Evolutionary conservation across 768 basidiomycete genomes (phyloP).

Genomic region (Ephemerocybe angulata): DNA sequence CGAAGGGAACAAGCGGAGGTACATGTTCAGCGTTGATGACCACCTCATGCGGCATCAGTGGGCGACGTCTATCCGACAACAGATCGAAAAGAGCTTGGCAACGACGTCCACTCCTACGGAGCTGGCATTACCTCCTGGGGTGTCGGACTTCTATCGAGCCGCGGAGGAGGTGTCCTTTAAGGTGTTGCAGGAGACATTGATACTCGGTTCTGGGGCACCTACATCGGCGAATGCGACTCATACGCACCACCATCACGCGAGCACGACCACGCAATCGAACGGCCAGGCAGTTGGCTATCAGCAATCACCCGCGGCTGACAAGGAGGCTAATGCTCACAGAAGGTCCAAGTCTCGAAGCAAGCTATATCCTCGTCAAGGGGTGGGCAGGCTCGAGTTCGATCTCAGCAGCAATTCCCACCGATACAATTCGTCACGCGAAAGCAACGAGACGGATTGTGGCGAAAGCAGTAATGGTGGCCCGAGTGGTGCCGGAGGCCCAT

Average conservation of each 20-base stretch:
- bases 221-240: background rate
- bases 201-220: constrained; percentile 30
- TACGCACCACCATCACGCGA: no score
- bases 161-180: constrained; percentile 75
- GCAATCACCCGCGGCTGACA: background rate
- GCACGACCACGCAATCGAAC: background rate
- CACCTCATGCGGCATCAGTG: constrained; percentile 71
- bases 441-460: constrained; percentile 22
- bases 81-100: constrained; percentile 52
- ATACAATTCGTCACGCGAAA: constrained; percentile 28
- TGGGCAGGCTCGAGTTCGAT: constrained; percentile 63
- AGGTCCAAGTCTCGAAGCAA: constrained; percentile 72
- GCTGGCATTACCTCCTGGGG: constrained; percentile 30
- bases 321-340: constrained; percentile 31
- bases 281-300: constrained; percentile 8
- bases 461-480: background rate
- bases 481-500: constrained; percentile 14
- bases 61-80: constrained; percentile 62
- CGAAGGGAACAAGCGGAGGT: constrained; percentile 67
- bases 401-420: constrained; percentile 29
- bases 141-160: constrained; percentile 56
- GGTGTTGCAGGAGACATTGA: constrained; percentile 81
- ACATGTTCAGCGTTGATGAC: constrained; percentile 93
- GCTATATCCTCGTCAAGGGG: constrained; percentile 59
- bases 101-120: constrained; percentile 25